phyloP scores from a whole-genome alignment of 441 rosid species.

The Eruca vesicaria region DNA sequence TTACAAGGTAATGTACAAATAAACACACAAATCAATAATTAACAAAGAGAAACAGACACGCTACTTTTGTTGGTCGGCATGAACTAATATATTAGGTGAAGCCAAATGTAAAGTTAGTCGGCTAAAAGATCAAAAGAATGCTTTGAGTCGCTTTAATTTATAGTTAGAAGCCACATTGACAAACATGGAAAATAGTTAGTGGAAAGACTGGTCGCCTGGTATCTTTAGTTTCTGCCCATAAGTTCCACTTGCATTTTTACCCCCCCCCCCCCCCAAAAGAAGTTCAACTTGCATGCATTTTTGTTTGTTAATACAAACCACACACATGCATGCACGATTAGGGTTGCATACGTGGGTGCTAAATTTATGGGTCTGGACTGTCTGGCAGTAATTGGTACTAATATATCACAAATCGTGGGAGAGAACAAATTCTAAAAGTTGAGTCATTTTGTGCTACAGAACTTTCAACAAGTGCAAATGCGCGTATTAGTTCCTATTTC shows the following conservation, averaged over 20 bases:
- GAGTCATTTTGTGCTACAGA: too few relatives aligned
- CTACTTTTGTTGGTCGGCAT: slow-evolving; percentile 7
- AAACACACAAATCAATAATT: not conserved
- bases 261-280: not conserved
- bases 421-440: too few relatives aligned
- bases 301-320: slow-evolving; percentile 18
- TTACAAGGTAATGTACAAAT: not conserved
- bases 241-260: slow-evolving; percentile 4
- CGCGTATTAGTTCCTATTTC: too few relatives aligned
- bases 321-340: slow-evolving; percentile 17
- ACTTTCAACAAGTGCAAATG: too few relatives aligned
- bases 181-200: slow-evolving; percentile 15
- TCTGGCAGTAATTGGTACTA: not conserved
- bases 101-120: slow-evolving; percentile 25
- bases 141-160: not conserved
- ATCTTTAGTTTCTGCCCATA: slow-evolving; percentile 16
- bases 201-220: slow-evolving; percentile 29
- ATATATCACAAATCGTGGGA: too few relatives aligned
- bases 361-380: not conserved
- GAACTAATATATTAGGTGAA: slow-evolving; percentile 7
- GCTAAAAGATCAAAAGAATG: slow-evolving; percentile 21
- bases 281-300: slow-evolving; percentile 15
- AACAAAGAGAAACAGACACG: slow-evolving; percentile 6
- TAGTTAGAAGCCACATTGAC: slow-evolving; percentile 5
- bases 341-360: not conserved